Base-by-base conservation (phyloP, 208 protist species). In the Trypanosoma rangeli region DNA sequence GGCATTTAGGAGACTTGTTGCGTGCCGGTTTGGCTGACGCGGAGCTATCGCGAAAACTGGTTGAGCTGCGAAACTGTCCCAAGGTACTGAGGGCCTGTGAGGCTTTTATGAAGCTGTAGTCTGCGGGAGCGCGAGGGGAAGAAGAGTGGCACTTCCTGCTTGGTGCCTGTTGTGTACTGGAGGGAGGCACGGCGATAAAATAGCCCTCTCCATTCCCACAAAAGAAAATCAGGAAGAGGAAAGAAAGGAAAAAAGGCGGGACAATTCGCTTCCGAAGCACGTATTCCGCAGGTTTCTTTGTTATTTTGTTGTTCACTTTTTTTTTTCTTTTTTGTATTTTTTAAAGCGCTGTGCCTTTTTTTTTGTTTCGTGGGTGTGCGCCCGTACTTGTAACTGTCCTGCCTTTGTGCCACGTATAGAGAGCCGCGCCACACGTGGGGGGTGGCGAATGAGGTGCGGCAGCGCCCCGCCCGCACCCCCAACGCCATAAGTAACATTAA, bases 51-150 rank as follows among this genome's bases (percentile, higher is more conserved):
- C 79, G 85, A 7, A 79, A 87, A 67, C 64, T 96, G 13, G 85
- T 96, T 0, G 86, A 94, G 63, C 89, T 96, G 55, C 73, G 90
- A 22, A 87, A 88, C 78, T 96, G 90, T 65, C 87, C 85, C 7
- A 89, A 86, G 39, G 52, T 96, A 26, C 56, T 93, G 22, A 89
- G 85, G 67, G 76, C 77, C 24, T 89, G 77, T 69, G 87, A 96
- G 67, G 35, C 76, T 0, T 96, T 96, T 52, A 62, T 94, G n/a
- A 83, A 87, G 46, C 68, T 79, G 26, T 90, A 85, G 64, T 26
- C 5, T 20, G 31, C n/a, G 24, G 5, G n/a, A 33, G n/a, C 28
- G 24, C 22, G 53, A 29, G 53, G 53, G 22, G 10, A 31, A 57
- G 53, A 31, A 57, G 53, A 24, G 18, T 33, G 53, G 5, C 5